phyloP scores from a whole-genome alignment of 208 protist genomes.

The Entamoeba moshkovskii region DNA sequence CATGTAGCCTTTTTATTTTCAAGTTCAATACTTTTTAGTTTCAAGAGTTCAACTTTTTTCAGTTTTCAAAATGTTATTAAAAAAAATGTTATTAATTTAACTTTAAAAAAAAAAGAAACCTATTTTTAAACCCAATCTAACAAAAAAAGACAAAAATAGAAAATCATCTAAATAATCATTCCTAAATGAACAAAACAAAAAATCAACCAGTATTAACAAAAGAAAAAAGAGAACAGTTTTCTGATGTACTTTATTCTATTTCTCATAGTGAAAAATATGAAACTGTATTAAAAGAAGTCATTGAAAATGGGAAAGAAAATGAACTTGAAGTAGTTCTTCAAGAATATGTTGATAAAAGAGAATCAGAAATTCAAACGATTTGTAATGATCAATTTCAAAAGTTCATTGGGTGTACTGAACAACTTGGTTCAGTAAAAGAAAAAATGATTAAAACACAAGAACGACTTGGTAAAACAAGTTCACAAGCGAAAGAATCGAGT shows the following conservation, averaged over 20 bases:
- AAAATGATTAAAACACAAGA: conserved; percentile 2
- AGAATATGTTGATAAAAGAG: background rate
- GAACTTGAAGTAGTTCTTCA: background rate
- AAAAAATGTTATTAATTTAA: too few relatives aligned
- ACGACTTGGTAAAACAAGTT: background rate
- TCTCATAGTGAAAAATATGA: background rate
- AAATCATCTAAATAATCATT: too few relatives aligned
- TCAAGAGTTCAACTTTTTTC: too few relatives aligned
- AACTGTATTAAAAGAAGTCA: background rate
- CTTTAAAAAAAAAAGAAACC: too few relatives aligned
- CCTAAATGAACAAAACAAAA: background rate
- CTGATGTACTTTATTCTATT: background rate
- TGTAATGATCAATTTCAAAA: background rate
- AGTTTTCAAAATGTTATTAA: too few relatives aligned
- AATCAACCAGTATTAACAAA: background rate
- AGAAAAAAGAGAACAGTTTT: background rate
- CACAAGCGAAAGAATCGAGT: background rate
- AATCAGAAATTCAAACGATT: background rate
- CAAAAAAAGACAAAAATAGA: too few relatives aligned
- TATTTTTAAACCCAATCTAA: too few relatives aligned
- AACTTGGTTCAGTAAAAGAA: background rate
- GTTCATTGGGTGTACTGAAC: background rate
- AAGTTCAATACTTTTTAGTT: too few relatives aligned
- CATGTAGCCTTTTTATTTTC: too few relatives aligned
- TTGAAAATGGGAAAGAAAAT: background rate